Base-by-base conservation (phyloP, 441 rosid genomes). In the Manihot esculenta region DNA sequence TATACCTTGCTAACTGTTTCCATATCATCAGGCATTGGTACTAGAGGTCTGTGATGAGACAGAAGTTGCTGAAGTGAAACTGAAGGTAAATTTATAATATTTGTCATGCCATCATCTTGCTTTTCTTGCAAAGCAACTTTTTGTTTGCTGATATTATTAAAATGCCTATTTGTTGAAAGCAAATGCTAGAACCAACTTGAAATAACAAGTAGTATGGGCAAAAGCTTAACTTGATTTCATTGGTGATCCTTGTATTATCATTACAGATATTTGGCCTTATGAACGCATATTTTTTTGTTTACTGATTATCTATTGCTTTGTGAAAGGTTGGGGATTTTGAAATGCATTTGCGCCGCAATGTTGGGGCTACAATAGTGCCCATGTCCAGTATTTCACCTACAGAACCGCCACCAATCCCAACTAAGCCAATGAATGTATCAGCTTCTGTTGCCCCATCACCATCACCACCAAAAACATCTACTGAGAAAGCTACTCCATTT, bases 41-140 rank as follows among this genome's bases (percentile, higher is more conserved):
- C 84, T 81, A 58, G 99, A 94, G 80, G 90, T 94, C 65, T 94
- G 99, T 72, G 94, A 94, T 42, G 92, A 94, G 89, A 94, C 96
- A 17, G 89, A 94, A 79, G 74, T 94, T 77, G 98, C 99, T 64
- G 99, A 90, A 76, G 85, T 94, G 71, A 74, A 92, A 87, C 56
- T 94, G 69, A 94, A 94, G 97, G 99, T 94, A 78, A 75, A 72
- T 57, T n/a, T 68, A 35, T 75, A 14, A 35, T 21, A 20, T 62
- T 70, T 67, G 44, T 23, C 47, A 13, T 44, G 57, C 68, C 20
- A 72, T 64, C 42, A 45, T 14, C 60, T 55, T 70, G 59, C 59
- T 66, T 63, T 68, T 67, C 50, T 59, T 54, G 7, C 14, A 10
- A 44, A 14, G 18, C 24, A 59, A 61, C 33, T 69, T 75, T 49